These are phyloP conservation scores for Picochlorum sp. DNA, from an alignment of 139 green algal species.

Conservation along the genomic window DNA sequence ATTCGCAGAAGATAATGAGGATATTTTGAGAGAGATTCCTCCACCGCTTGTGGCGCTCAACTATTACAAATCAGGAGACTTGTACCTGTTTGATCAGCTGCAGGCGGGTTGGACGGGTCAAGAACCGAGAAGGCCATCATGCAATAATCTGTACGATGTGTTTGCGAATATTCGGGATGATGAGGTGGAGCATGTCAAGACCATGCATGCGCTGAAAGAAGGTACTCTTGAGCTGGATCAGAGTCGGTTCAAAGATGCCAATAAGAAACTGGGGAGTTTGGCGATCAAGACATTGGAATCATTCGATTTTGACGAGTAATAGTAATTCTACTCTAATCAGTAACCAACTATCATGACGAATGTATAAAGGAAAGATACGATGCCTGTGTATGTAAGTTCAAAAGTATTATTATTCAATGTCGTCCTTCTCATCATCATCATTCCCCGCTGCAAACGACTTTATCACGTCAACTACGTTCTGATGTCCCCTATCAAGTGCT, in stretches of 20 bases:
- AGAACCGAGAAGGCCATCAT: conserved; percentile 26
- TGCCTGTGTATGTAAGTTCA: too few species aligned
- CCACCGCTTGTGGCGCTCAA: conserved; percentile 73
- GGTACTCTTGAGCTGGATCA: conserved; percentile 20
- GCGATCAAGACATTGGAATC: not conserved
- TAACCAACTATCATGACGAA: too few species aligned
- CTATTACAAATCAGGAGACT: conserved; percentile 83
- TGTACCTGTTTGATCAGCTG: conserved; percentile 78
- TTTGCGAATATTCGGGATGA: conserved; percentile 87
- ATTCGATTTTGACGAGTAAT: conserved; percentile 1
- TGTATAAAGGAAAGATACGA: too few species aligned
- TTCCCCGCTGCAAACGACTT: conserved; percentile 4
- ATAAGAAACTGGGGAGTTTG: not conserved
- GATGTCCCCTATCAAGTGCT: conserved; percentile 26
- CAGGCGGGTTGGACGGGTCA: conserved; percentile 35
- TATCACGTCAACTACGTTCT: conserved; percentile 27
- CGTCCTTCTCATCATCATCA: conserved; percentile 14
- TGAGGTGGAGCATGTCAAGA: conserved; percentile 88
- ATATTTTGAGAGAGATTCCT: conserved; percentile 66
- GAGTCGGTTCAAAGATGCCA: not conserved
- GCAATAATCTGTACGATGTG: conserved; percentile 74
- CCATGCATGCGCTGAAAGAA: conserved; percentile 82
- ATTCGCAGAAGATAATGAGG: conserved; percentile 69
- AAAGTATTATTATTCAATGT: conserved; percentile 32
- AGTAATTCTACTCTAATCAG: conserved; percentile 1